Base-by-base conservation (phyloP, 768 basidiomycete species). In the Galerina marginata region DNA sequence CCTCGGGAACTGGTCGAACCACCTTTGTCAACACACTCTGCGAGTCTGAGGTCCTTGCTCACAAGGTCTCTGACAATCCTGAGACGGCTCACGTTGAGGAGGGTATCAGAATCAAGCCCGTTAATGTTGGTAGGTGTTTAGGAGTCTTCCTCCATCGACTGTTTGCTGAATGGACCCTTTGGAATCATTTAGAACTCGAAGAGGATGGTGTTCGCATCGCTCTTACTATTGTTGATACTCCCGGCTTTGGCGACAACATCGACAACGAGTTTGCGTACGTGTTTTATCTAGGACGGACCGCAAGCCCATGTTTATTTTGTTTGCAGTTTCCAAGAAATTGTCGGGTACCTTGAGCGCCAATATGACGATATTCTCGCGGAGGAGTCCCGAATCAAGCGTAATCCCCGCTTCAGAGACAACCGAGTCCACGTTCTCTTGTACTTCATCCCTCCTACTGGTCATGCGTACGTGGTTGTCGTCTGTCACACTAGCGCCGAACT, bases 11-110 rank as follows among this genome's bases (percentile, higher is more conserved):
- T 54, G 95, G 95, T 62, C 92, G 95, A 58, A 99, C 96, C 59
- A 99, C 96, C 58, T 99, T 99, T 70, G 95, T 99, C 74, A 99
- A 99, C 83, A 99, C 97, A 51, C 92, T 99, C 60, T 96, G 95
- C 83, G 96, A 99, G 81, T 90, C 91, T 38, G 92, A 95, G 68
- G 94, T 98, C 20, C 81, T 98, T 52, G 72, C 83, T 4, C 96
- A 98, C 83, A 95, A 95, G 77, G 81, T 92, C 51, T 87, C 86
- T 60, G 92, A 93, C 72, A 84, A 84, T 65, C 92, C 96, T 10
- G 90, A 91, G 67, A 85, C 86, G n/a, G 95, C 95, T 14, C 95
- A 99, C 74, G 83, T 94, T 59, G 97, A 99, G 74, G 90, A 94
- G 71, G 91, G 92, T 58, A 95, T 98, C 72, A 89, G 86, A 75